Percentiles rank a stretch among this genome's conserved stretches.
Conservation (phyloP, 192 early-diverging fungal species). For the Paraglomus brasilianum region DNA sequence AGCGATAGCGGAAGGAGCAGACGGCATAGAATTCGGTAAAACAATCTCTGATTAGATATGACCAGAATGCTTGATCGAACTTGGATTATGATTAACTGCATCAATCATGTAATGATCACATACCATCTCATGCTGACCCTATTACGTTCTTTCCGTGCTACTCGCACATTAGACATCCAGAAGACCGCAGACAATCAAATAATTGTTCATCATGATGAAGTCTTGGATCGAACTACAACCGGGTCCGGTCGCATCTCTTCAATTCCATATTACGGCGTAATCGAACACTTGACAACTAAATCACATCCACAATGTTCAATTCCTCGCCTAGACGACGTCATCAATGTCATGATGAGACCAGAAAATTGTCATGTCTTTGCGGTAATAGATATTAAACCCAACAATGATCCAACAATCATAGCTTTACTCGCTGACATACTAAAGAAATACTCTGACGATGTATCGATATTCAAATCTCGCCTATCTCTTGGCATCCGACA, state of each 20-base stretch:
- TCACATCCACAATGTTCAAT: conserved; percentile 44
- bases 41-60: background rate
- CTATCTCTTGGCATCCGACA: conserved; percentile 57
- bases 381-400: conserved; percentile 58
- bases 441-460: conserved; percentile 2
- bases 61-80: background rate
- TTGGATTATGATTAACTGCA: conserved; percentile 19
- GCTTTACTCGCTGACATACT: conserved; percentile 28
- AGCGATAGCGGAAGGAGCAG: conserved; percentile 50
- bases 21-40: conserved; percentile 52
- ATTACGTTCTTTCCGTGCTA: background rate
- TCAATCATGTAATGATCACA: background rate
- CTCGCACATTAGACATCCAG: conserved; percentile 45
- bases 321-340: conserved; percentile 47
- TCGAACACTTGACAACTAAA: conserved; percentile 51
- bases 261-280: conserved; percentile 46
- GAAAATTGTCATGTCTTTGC: conserved; percentile 49
- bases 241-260: conserved; percentile 45
- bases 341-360: conserved; percentile 45
- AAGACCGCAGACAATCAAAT: conserved; percentile 52
- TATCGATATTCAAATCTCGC: conserved; percentile 42
- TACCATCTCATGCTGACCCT: background rate
- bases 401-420: conserved; percentile 35
- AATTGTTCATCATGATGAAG: conserved; percentile 55
- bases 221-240: conserved; percentile 50